Conservation (phyloP, 148 eudicot species). For the Gaultheria prostrata region DNA sequence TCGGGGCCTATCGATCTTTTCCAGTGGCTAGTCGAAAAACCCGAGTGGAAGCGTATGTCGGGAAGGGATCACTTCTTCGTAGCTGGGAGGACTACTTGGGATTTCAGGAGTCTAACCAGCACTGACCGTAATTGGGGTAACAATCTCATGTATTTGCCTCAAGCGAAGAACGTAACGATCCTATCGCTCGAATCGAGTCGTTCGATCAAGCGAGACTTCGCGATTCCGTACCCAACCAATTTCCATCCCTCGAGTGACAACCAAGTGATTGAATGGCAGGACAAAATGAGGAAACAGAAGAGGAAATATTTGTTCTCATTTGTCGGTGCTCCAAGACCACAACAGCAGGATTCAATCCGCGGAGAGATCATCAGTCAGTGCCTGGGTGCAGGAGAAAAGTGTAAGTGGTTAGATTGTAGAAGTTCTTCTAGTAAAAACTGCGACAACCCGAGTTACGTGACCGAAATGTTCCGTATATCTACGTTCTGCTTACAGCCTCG, state of each 20-base stretch:
- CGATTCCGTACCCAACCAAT: constrained; percentile 45
- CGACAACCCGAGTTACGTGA: constrained; percentile 18
- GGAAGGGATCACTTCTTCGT: constrained; percentile 44
- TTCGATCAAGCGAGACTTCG: constrained; percentile 30
- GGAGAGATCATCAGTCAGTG: constrained; percentile 39
- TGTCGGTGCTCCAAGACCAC: constrained; percentile 36
- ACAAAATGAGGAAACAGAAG: constrained; percentile 23
- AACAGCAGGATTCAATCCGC: constrained; percentile 21
- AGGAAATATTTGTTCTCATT: constrained; percentile 34
- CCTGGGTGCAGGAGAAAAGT: constrained; percentile 16
- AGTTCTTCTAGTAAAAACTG: constrained; percentile 12
- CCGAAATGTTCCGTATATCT: constrained; percentile 24
- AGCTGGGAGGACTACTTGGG: constrained; percentile 43
- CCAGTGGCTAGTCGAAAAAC: constrained; percentile 29
- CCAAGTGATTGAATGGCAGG: constrained; percentile 40
- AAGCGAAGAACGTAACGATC: constrained; percentile 35
- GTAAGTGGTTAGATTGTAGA: constrained; percentile 27
- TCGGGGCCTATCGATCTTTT: constrained; percentile 17
- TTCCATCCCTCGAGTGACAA: constrained; percentile 38
- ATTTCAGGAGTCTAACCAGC: constrained; percentile 26
- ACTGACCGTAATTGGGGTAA: constrained; percentile 33
- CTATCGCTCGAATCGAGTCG: constrained; percentile 35
- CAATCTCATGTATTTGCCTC: constrained; percentile 33
- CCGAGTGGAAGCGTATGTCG: constrained; percentile 32
- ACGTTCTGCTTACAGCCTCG: constrained; percentile 48